A percentile compares a stretch with the other conserved stretches of the same genome.
Conservation (phyloP, 202 grass and related monocot species). For the Dendrocalamus latiflorus region DNA sequence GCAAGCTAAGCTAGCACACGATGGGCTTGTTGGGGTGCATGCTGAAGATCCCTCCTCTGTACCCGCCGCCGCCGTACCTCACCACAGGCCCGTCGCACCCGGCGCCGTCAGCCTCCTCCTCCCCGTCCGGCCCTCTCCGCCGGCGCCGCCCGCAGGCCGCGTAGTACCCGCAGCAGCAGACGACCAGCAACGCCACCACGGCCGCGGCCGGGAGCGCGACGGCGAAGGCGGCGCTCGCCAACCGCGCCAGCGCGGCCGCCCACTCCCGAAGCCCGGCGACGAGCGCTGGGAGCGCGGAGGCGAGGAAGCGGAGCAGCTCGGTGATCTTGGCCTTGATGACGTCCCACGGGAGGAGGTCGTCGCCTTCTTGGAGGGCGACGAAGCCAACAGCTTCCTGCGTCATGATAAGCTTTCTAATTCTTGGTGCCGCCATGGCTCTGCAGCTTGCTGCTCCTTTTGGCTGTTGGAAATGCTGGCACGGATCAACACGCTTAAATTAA, state of each 20-base stretch:
- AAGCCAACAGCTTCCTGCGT: background rate
- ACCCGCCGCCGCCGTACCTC: background rate
- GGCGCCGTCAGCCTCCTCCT: background rate
- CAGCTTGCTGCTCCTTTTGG: background rate
- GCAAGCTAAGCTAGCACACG: background rate
- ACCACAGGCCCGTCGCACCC: slow-evolving; percentile 31
- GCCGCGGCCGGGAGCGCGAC: background rate
- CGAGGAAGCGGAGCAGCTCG: slow-evolving; percentile 36
- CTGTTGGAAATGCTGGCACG: background rate
- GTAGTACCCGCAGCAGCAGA: slow-evolving; percentile 21
- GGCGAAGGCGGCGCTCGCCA: background rate
- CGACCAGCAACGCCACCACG: background rate
- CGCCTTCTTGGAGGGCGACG: background rate
- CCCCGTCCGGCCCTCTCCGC: slow-evolving; percentile 26
- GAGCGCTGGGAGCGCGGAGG: slow-evolving; percentile 9
- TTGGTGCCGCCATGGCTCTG: slow-evolving; percentile 14
- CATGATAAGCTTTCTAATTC: background rate
- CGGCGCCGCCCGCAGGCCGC: background rate
- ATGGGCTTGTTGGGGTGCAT: slow-evolving; percentile 36
- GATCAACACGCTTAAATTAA: no score
- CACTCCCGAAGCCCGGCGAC: background rate
- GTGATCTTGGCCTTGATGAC: slow-evolving; percentile 10
- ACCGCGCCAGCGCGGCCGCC: background rate
- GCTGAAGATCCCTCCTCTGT: slow-evolving; percentile 42
- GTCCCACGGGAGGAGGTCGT: slow-evolving; percentile 21